Evolutionary conservation across 495 filamentous ascomycete genomes (phyloP).

Genomic region (Penicillium soppii): DNA sequence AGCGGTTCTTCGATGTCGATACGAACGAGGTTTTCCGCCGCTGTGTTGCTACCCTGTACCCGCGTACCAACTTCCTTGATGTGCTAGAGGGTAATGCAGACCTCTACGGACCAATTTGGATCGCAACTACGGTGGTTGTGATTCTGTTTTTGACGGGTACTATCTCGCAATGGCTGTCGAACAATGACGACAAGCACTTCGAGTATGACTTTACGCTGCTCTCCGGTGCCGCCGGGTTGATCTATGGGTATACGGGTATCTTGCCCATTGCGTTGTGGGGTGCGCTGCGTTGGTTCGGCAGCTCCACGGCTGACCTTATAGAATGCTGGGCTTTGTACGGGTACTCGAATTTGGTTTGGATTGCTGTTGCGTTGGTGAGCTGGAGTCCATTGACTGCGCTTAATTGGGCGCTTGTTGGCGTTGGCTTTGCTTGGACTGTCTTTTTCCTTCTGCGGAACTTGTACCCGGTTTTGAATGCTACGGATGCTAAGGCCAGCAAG

Average conservation of each 20-base stretch:
- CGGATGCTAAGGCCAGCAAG: slow-evolving; percentile 88
- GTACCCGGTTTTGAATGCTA: slow-evolving; percentile 90
- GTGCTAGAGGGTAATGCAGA: slow-evolving; percentile 97
- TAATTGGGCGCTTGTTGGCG: slow-evolving; percentile 89
- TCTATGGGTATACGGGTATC: slow-evolving; percentile 90
- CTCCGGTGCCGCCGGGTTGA: slow-evolving; percentile 77
- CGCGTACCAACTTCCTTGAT: slow-evolving; percentile 91
- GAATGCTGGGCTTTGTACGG: slow-evolving; percentile 95
- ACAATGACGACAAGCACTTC: slow-evolving; percentile 59
- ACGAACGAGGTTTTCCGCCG: slow-evolving; percentile 81
- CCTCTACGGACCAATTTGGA: slow-evolving; percentile 95
- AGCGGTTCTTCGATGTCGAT: slow-evolving; percentile 97
- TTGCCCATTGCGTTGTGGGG: slow-evolving; percentile 86
- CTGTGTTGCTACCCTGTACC: slow-evolving; percentile 81
- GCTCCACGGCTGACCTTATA: slow-evolving; percentile 73
- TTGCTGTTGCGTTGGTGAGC: slow-evolving; percentile 86
- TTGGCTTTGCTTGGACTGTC: slow-evolving; percentile 84
- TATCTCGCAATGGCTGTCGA: slow-evolving; percentile 81
- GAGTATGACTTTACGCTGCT: slow-evolving; percentile 88
- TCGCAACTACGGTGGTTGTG: slow-evolving; percentile 94
- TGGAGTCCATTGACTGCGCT: slow-evolving; percentile 81
- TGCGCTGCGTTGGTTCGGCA: slow-evolving; percentile 89
- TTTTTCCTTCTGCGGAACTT: slow-evolving; percentile 89
- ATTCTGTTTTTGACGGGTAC: slow-evolving; percentile 95
- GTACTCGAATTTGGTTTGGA: slow-evolving; percentile 94